phyloP scores from a whole-genome alignment of 352 stramenopile genomes.

The Aphanomyces astaci region DNA sequence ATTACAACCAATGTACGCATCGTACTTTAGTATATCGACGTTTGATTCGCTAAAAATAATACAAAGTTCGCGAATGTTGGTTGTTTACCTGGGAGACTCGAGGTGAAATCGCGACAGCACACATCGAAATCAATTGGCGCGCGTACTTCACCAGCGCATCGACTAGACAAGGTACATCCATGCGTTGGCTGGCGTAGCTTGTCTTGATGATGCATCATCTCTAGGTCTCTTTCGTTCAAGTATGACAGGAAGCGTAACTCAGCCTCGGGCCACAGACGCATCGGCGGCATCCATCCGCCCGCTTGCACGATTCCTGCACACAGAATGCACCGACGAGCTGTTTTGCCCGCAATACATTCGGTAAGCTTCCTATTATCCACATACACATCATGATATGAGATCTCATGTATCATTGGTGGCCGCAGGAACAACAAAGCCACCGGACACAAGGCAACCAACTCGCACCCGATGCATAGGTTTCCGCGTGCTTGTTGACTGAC shows the following conservation, averaged over 20 bases:
- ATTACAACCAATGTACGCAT: neutral
- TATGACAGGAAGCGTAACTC: neutral
- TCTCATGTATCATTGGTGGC: neutral
- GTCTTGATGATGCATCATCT: neutral
- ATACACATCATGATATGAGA: neutral
- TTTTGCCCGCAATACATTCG: conserved; percentile 13
- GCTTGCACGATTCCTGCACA: conserved; percentile 3
- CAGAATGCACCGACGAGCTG: conserved; percentile 6
- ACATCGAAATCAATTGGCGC: neutral
- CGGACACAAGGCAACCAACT: conserved; percentile 2
- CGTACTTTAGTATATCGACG: neutral
- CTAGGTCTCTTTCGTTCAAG: neutral
- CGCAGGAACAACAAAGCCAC: conserved; percentile 13
- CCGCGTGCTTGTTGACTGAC: neutral
- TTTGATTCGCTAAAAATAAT: neutral
- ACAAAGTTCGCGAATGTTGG: neutral
- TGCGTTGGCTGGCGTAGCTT: neutral
- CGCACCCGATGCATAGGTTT: too few species aligned
- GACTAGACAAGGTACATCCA: neutral
- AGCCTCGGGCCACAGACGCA: neutral
- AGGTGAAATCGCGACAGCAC: neutral
- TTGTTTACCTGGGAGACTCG: neutral
- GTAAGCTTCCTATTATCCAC: neutral
- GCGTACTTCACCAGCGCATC: neutral
- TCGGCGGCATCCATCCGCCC: neutral